A percentile compares a stretch with the other conserved stretches of the same genome.
Evolutionary conservation across 768 basidiomycete genomes (phyloP).

Genomic region (Kockovaella imperatae): DNA sequence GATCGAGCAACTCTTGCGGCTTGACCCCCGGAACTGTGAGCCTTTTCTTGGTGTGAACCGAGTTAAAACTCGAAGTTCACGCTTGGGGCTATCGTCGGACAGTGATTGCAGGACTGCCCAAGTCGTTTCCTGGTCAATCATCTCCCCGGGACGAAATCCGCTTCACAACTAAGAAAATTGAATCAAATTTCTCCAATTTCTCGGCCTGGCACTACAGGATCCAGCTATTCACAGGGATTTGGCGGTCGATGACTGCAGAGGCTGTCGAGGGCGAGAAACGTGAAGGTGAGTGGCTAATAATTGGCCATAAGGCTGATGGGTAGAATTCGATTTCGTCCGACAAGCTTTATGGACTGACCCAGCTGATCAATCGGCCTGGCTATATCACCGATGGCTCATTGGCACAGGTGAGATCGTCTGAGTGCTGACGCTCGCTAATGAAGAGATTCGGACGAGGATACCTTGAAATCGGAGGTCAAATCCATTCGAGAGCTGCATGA

Average conservation of each 20-base stretch:
- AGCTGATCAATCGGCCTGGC: slow-evolving; percentile 92
- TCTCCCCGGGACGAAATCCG: slow-evolving; percentile 62
- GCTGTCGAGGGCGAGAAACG: slow-evolving; percentile 57
- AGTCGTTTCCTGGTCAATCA: slow-evolving; percentile 45
- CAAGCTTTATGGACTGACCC: slow-evolving; percentile 97
- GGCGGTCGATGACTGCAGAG: slow-evolving; percentile 51
- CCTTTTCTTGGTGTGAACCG: not conserved
- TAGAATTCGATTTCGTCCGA: slow-evolving; percentile 86
- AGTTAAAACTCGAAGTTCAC: slow-evolving; percentile 54
- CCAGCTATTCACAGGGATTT: slow-evolving; percentile 63
- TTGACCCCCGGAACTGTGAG: slow-evolving; percentile 87
- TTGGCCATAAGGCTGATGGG: not conserved
- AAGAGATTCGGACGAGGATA: slow-evolving; percentile 54
- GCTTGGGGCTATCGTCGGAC: slow-evolving; percentile 94
- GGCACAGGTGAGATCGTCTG: slow-evolving; percentile 55
- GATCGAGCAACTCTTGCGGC: slow-evolving; percentile 85
- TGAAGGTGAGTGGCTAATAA: slow-evolving; percentile 52
- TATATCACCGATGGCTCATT: slow-evolving; percentile 96
- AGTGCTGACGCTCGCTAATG: not conserved
- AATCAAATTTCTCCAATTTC: slow-evolving; percentile 91
- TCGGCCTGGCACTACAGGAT: slow-evolving; percentile 98
- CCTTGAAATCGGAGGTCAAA: slow-evolving; percentile 63
- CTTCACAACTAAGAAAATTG: slow-evolving; percentile 85
- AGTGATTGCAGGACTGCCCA: slow-evolving; percentile 63
- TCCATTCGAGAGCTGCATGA: slow-evolving; percentile 75